Evolutionary conservation across 305 asterid species (phyloP), one percentile per base, ranked within the genome.

Genomic region (Vinca major): DNA sequence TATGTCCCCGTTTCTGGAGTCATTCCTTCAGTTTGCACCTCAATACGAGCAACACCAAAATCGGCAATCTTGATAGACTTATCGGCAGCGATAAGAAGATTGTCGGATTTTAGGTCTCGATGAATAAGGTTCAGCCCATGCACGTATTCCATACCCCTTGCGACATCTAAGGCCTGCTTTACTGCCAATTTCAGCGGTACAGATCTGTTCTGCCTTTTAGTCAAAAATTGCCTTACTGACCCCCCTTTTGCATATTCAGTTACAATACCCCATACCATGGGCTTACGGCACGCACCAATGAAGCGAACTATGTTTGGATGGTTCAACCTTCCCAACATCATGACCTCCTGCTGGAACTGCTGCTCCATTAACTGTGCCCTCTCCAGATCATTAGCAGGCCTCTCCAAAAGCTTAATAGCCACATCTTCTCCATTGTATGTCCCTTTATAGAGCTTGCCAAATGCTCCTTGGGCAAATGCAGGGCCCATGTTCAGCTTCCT

Each of bases 161-260:
- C 97, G 33, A 92, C 97, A 80, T 90, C 98, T 80, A 92, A 80
- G 49, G 98, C 98, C 88, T 92, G 98, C 92, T 90, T 92, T 45
- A 92, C 94, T 11, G 98, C 98, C 80, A 90, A 74, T 74, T 87
- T 92, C 84, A 92, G 70, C 37, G 98, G 97, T 74, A 92, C 98
- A 7, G 97, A 78, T 60, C 96, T 87, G 74, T 92, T 92, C 84
- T 83, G 89, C 64, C 98, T 70, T 82, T 83, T 90, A 26, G 88
- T 79, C 86, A 92, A 81, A 81, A 87, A 92, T 75, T 92, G 98
- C 48, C 98, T 89, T 41, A 92, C 97, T 5, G 98, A 92, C 47
- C 98, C 98, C 41, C 98, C 98, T 82, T 92, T 92, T 19, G 98
- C 98, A 73, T 92, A 92, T 74, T 92, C 98, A 4, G 98, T 90